Evolutionary conservation across 1,139 yeast species (phyloP), one percentile per base, ranked within the genome.

Genomic region (Debaryomyces subglobosus): DNA sequence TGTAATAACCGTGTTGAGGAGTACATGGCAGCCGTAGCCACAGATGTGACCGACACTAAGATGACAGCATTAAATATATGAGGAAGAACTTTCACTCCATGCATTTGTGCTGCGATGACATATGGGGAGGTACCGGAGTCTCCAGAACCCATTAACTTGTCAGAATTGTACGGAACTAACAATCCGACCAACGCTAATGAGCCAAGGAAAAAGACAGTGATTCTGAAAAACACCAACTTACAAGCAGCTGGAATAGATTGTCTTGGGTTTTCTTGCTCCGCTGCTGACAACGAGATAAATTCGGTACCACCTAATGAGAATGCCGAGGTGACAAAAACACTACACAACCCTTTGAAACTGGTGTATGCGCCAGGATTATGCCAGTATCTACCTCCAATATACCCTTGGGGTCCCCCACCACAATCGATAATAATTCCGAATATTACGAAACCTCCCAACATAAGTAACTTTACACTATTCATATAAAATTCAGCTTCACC

Each of bases 371-470:
- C 76, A 4, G 78, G 79, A 46, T 72, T 58, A 48, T 67, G 65
- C 82, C 82, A 78, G 56, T 72, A 74, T 48, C 63, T 67, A 39
- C 79, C 81, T 27, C 83, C 83, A 53, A 77, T 71, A 51, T 63
- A 74, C 3, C 75, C 76, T 16, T 55, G 52, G 12, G 67, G 64
- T 34, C 73, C 72, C 42, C 74, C 79, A 49, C 79, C 79, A 50
- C 68, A 63, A 48, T 71, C 69, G 43, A 72, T 62, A 27, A 72
- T 65, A 33, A 74, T 69, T 37, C 76, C 76, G 63, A 68, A 69
- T 42, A 74, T 64, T 46, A 74, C 64, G 49, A 72, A 74, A 0
- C 78, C 79, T 18, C 64, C 58, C 42, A 74, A 62, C 62, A 71
- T 70, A 40, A 69, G 33, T 43, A 74, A 65, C 59, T 74, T 74